Conservation (phyloP, 2,329 filamentous ascomycete species). For the Hortaea sp. region DNA sequence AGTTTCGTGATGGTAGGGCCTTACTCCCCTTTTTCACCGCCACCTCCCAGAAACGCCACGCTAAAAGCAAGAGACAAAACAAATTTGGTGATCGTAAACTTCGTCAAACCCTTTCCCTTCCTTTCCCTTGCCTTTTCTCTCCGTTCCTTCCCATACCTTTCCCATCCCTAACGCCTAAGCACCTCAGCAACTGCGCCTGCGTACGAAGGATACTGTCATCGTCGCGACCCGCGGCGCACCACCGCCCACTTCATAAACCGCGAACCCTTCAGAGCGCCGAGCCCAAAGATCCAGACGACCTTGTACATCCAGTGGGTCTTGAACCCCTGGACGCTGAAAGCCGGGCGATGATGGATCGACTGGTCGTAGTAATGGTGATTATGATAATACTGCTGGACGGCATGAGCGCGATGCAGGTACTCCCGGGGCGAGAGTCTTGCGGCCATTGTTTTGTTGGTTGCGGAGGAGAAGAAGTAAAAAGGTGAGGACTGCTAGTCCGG, state of each 20-base stretch:
- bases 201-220: not conserved
- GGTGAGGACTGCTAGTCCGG: constrained; percentile 9
- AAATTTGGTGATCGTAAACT: too few species aligned
- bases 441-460: too few species aligned
- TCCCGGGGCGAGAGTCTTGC: too few species aligned
- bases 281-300: not conserved
- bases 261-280: not conserved
- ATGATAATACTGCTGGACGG: not conserved
- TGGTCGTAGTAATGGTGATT: not conserved
- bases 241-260: not conserved
- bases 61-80: too few species aligned
- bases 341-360: not conserved
- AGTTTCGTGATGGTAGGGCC: too few species aligned
- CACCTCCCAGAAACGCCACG: too few species aligned
- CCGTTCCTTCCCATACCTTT: too few species aligned
- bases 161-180: too few species aligned
- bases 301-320: not conserved
- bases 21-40: too few species aligned
- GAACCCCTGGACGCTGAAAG: not conserved
- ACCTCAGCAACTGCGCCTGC: not conserved
- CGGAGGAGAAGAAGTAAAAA: too few species aligned
- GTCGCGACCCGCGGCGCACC: not conserved
- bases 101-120: too few species aligned
- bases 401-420: not conserved
- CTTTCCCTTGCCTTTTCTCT: too few species aligned